These are phyloP conservation scores for Hypoxylon sp. DNA, from an alignment of 2,329 filamentous ascomycete genomes.

Conservation along the genomic window DNA sequence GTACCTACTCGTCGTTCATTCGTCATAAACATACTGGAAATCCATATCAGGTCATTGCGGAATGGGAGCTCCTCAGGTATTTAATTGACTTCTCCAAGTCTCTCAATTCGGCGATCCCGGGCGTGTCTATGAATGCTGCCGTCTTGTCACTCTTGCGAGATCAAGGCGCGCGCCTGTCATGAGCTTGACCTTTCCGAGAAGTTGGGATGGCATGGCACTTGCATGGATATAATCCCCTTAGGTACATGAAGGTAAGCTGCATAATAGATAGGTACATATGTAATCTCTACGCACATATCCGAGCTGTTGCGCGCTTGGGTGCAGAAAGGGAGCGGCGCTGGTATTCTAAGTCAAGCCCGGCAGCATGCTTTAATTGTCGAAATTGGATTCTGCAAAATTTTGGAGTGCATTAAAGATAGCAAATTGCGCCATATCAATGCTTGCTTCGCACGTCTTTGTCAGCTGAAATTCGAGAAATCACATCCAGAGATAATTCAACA, in stretches of 20 bases:
- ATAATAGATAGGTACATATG: conserved; percentile 8
- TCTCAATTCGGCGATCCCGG: conserved; percentile 20
- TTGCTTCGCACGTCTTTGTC: conserved; percentile 26
- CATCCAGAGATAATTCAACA: conserved; percentile 23
- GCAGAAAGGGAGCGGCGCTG: conserved; percentile 8
- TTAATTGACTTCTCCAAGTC: neutral
- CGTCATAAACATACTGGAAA: neutral
- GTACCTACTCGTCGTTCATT: neutral
- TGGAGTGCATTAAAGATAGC: conserved; percentile 44
- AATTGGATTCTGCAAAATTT: conserved; percentile 38
- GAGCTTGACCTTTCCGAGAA: conserved; percentile 24
- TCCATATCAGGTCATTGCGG: neutral
- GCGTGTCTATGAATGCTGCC: conserved; percentile 8
- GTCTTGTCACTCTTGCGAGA: conserved; percentile 2
- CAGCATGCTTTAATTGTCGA: conserved; percentile 35
- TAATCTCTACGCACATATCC: conserved; percentile 21
- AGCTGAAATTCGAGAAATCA: conserved; percentile 30
- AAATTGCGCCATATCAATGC: conserved; percentile 46
- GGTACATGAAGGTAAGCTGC: neutral
- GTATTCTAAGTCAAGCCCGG: conserved; percentile 17
- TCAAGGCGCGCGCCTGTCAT: conserved; percentile 21
- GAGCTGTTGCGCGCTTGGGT: conserved; percentile 18
- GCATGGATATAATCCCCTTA: conserved; percentile 10
- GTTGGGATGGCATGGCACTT: conserved; percentile 11
- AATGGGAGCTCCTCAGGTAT: neutral